Conservation (phyloP, 306 rosid genomes). For the Psophocarpus tetragonolobus region DNA sequence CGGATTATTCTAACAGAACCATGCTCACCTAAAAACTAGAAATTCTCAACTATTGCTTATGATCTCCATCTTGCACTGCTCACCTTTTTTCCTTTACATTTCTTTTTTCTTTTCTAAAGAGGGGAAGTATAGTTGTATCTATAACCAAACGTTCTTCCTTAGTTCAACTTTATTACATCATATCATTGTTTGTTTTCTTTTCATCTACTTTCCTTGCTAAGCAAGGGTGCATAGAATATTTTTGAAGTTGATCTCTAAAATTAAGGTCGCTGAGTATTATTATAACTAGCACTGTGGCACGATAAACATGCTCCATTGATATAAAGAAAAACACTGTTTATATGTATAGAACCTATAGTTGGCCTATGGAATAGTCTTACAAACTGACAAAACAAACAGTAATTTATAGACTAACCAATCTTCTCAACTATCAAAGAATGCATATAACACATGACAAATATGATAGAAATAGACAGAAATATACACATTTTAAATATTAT, state of each 20-base stretch:
- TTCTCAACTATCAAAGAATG: background rate
- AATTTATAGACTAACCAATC: background rate
- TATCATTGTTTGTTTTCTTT: background rate
- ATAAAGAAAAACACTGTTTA: background rate
- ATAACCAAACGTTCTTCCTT: background rate
- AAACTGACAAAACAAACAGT: background rate
- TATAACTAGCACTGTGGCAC: background rate
- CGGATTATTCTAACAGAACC: constrained; percentile 30
- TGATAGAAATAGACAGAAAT: background rate
- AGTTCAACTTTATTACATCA: background rate
- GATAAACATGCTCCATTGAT: background rate
- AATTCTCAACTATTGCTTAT: constrained; percentile 20
- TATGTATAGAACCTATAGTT: background rate
- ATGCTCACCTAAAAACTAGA: background rate
- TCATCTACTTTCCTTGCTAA: constrained; percentile 4
- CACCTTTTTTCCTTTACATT: background rate
- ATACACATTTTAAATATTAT: background rate
- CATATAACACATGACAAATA: background rate
- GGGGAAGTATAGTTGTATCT: background rate
- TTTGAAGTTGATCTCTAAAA: background rate
- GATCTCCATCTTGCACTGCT: background rate
- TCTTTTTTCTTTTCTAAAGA: background rate
- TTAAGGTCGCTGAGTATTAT: background rate
- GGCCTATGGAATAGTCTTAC: background rate
- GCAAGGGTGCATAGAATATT: background rate